phyloP scores from a whole-genome alignment of 139 green algal genomes.

The Chlamydomonas sphaeroides region DNA sequence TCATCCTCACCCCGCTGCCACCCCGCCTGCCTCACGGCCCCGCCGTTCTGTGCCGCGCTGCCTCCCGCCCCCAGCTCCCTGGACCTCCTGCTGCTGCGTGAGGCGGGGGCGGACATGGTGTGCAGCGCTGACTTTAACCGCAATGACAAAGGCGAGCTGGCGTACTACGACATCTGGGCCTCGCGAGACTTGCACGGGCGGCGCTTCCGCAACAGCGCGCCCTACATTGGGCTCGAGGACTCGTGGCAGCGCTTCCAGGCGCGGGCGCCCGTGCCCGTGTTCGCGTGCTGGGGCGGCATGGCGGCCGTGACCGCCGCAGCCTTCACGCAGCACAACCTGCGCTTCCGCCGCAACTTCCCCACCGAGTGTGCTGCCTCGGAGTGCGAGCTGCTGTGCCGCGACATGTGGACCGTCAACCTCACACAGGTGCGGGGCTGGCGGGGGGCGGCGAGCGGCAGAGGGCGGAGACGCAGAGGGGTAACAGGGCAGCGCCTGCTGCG shows the following conservation, averaged over 20 bases:
- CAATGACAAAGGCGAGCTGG: not conserved
- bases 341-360: conserved; percentile 18
- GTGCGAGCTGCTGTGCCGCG: conserved; percentile 56
- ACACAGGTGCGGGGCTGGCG: no score
- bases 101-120: conserved; percentile 49
- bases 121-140: conserved; percentile 58
- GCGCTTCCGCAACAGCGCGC: conserved; percentile 20
- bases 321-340: conserved; percentile 29
- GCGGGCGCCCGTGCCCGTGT: conserved; percentile 50
- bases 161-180: conserved; percentile 56
- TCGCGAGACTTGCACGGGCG: conserved; percentile 43
- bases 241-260: conserved; percentile 20
- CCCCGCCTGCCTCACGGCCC: no score
- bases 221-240: conserved; percentile 1
- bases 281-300: conserved; percentile 65
- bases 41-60: no score
- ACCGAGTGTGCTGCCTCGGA: conserved; percentile 58
- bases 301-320: conserved; percentile 42
- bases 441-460: no score
- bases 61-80: no score
- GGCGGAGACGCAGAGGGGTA: no score
- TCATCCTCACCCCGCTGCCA: no score
- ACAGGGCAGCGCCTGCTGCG: no score
- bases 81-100: conserved; percentile 41
- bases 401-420: conserved; percentile 43